phyloP scores from a whole-genome alignment of 306 rosid genomes.

The Prunus kanzakura region DNA sequence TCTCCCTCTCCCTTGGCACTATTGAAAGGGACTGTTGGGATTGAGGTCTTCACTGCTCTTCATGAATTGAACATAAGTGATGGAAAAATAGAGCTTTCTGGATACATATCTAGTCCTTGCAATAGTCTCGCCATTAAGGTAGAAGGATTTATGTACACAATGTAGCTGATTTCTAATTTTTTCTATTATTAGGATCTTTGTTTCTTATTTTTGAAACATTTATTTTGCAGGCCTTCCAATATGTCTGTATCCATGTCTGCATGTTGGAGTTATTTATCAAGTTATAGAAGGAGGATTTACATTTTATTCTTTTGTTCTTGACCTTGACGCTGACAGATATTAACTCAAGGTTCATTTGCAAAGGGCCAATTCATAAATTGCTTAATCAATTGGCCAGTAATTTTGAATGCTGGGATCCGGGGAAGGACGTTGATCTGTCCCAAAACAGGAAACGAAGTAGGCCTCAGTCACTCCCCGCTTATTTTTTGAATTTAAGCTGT shows the following conservation, averaged over 20 bases:
- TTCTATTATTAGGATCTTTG: not conserved
- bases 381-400: constrained; percentile 68
- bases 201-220: constrained; percentile 4
- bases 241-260: constrained; percentile 80
- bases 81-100: constrained; percentile 64
- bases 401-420: constrained; percentile 45
- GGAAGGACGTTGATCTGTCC: constrained; percentile 31
- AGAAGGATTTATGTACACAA: constrained; percentile 21
- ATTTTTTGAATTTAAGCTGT: constrained; percentile 72
- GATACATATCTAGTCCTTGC: constrained; percentile 67
- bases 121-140: constrained; percentile 58
- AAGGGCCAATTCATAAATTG: constrained; percentile 88
- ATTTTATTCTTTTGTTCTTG: constrained; percentile 19
- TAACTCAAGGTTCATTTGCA: constrained; percentile 75
- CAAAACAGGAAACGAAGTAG: constrained; percentile 69
- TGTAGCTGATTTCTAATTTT: constrained; percentile 11
- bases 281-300: constrained; percentile 28
- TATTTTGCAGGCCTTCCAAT: constrained; percentile 78
- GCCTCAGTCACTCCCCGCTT: constrained; percentile 57
- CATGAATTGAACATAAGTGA: constrained; percentile 47
- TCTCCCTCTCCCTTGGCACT: constrained; percentile 71
- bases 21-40: constrained; percentile 67
- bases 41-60: constrained; percentile 53
- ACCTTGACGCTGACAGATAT: constrained; percentile 80
- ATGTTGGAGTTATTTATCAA: constrained; percentile 29